Evolutionary conservation across 129 eudicot species (phyloP), one percentile per base, ranked within the genome.

Genomic region (Scalesia atractyloides): DNA sequence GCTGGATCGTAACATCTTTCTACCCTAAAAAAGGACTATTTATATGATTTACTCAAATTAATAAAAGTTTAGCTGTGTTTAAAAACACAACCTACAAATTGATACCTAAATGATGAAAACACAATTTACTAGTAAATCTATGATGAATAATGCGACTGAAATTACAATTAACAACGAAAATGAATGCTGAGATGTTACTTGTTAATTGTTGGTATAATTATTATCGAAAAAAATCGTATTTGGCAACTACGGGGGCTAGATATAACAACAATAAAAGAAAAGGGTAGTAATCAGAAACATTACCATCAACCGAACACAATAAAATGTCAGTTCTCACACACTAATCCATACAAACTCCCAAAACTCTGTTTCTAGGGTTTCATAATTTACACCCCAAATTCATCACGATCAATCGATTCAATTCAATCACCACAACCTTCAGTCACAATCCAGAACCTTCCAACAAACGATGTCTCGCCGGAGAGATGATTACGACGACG

Each of bases 401-500:
- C 60, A 48, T 46, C 61, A 36, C 51, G 13, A 47, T 61, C 39
- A 64, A 4, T 47, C 12, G 26, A 47, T 48, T 73, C 70, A 62
- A 30, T 61, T 14, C 14, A 0, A 46, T 61, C 47, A 46, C 17
- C 30, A 26, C 33, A 70, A 2, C 62, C 24, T 19, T 10, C 4
- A 52, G 41, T 1, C 30, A n/a, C 57, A 14, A 43, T 5, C 41
- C 59, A 24, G 37, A 37, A 49, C 63, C n/a, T 26, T 65, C 20
- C 10, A n/a, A 4, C 11, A 1, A n/a, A 50, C 4, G 18, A 90
- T 90, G 96, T 52, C 91, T 18, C 86, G 97, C 63, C 58, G 94
- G 65, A 54, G 82, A 49, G 87, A 87, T 46, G 86, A 86, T 13
- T 89, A 86, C 34, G 95, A 87, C 4, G 95, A 88, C 14, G 94